These are phyloP conservation scores for Gossypium lobatum DNA, from an alignment of 441 rosid species.

Conservation along the genomic window DNA sequence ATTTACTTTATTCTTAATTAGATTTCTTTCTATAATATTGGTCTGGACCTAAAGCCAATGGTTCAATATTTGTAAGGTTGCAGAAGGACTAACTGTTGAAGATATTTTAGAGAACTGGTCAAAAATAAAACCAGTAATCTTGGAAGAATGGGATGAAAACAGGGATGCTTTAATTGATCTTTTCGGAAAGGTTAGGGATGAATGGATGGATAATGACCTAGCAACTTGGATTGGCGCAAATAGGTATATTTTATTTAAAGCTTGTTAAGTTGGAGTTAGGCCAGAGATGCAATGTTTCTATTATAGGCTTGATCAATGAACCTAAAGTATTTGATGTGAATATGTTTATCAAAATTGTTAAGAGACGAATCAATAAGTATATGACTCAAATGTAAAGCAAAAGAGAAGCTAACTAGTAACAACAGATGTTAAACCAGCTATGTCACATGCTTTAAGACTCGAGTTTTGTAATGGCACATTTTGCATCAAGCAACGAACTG, in stretches of 20 bases:
- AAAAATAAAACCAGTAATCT: slow-evolving; percentile 62
- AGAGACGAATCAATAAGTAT: neutral
- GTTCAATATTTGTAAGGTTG: slow-evolving; percentile 47
- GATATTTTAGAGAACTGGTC: slow-evolving; percentile 71
- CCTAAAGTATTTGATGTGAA: neutral
- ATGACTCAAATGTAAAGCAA: neutral
- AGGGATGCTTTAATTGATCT: slow-evolving; percentile 62
- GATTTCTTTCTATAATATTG: slow-evolving; percentile 8
- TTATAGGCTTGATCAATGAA: neutral
- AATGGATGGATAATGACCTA: slow-evolving; percentile 77
- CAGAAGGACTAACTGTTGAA: slow-evolving; percentile 65
- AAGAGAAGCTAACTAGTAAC: neutral
- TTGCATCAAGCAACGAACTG: neutral
- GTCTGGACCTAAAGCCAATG: slow-evolving; percentile 19
- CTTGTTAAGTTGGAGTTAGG: slow-evolving; percentile 2
- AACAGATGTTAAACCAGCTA: neutral
- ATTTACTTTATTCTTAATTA: slow-evolving; percentile 8
- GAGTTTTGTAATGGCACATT: neutral
- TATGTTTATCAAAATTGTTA: neutral
- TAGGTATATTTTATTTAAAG: slow-evolving; percentile 42
- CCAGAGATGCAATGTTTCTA: neutral
- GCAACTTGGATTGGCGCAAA: slow-evolving; percentile 87
- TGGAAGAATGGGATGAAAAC: slow-evolving; percentile 81
- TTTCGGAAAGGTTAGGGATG: slow-evolving; percentile 85
- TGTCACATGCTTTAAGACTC: neutral